Percentiles rank a stretch among this genome's conserved stretches.
Conservation (phyloP, 2,329 filamentous ascomycete species). For the Alternaria arbusti region DNA sequence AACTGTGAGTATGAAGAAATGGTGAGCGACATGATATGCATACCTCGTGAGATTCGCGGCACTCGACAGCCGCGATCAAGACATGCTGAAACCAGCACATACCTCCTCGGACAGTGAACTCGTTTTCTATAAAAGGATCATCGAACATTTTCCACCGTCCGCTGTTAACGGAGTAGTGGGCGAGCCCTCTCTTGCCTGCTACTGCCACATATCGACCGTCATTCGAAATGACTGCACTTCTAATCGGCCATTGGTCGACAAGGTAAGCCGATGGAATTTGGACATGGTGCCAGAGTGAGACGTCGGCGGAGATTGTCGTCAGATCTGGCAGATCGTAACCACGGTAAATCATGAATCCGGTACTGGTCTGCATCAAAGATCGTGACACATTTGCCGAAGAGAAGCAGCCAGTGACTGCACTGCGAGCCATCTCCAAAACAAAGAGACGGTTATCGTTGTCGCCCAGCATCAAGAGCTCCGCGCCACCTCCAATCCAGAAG, state of each 20-base stretch:
- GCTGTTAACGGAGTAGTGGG: constrained; percentile 94
- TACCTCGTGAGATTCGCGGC: constrained; percentile 77
- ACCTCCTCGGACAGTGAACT: constrained; percentile 89
- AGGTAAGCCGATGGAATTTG: constrained; percentile 86
- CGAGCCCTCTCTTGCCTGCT: constrained; percentile 89
- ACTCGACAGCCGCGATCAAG: constrained; percentile 90
- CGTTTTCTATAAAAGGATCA: constrained; percentile 80
- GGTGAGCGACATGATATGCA: no score
- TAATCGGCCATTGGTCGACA: constrained; percentile 91
- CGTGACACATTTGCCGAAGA: constrained; percentile 88
- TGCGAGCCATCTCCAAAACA: constrained; percentile 90
- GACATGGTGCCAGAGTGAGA: constrained; percentile 92
- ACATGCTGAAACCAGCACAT: constrained; percentile 99
- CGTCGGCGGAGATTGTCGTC: constrained; percentile 88
- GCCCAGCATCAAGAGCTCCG: constrained; percentile 79
- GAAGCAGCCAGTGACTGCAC: constrained; percentile 90
- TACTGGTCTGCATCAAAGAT: constrained; percentile 86
- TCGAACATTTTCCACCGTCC: constrained; percentile 95
- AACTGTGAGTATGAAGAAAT: no score
- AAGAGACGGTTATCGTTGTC: constrained; percentile 79
- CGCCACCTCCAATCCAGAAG: constrained; percentile 86
- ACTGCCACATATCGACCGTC: constrained; percentile 95
- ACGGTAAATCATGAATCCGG: constrained; percentile 88
- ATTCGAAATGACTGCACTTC: constrained; percentile 82
- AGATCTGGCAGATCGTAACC: constrained; percentile 91